phyloP scores from a whole-genome alignment of 257 asterid species.

The Solanum virginianum region DNA sequence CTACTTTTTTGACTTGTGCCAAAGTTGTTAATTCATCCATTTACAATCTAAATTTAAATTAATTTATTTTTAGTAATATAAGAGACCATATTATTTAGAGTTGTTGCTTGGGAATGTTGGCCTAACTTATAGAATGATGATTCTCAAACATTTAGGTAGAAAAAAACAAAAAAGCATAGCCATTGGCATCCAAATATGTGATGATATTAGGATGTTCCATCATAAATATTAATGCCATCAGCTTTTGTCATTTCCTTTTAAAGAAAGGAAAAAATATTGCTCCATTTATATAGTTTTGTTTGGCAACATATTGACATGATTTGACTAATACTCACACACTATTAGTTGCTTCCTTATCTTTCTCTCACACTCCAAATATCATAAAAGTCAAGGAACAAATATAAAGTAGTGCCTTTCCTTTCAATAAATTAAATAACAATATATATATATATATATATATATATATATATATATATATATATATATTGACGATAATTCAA shows the following conservation, averaged over 20 bases:
- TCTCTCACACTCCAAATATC: neutral
- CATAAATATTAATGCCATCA: neutral
- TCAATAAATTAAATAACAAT: neutral
- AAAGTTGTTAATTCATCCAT: neutral
- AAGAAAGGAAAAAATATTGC: neutral
- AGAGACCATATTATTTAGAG: neutral
- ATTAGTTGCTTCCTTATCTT: neutral
- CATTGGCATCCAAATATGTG: neutral
- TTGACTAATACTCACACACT: neutral
- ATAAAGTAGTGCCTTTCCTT: neutral
- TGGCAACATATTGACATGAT: neutral
- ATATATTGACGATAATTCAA: too few relatives aligned
- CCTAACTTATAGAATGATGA: neutral
- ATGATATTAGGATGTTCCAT: neutral
- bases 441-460: too few relatives aligned
- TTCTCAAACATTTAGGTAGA: neutral
- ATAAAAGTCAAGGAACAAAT: neutral
- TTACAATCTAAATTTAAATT: neutral
- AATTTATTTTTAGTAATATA: neutral
- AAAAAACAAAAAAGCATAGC: neutral
- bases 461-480: too few relatives aligned
- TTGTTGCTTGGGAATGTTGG: neutral
- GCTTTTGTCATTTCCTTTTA: neutral
- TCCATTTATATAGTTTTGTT: neutral
- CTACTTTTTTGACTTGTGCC: neutral